Conservation (phyloP, 2,329 filamentous ascomycete species). For the Botryotinia globosa region DNA sequence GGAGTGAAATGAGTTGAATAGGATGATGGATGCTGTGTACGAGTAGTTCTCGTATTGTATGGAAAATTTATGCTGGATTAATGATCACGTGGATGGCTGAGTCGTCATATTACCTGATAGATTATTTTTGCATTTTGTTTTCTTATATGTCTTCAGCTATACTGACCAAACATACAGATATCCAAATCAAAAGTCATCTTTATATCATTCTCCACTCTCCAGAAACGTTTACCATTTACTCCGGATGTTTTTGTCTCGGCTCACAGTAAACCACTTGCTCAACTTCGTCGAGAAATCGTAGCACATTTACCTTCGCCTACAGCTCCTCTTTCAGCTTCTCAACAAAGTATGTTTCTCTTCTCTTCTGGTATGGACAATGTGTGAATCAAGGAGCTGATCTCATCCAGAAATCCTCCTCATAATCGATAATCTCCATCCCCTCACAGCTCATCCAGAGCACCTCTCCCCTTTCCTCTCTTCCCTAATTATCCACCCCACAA, state of each 20-base stretch:
- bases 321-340: constrained; percentile 14
- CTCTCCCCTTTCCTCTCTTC: constrained; percentile 69
- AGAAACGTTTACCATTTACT: constrained; percentile 52
- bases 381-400: not conserved
- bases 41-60: constrained; percentile 3
- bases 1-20: too few relatives aligned
- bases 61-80: not conserved
- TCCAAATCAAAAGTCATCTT: constrained; percentile 70
- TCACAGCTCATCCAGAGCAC: constrained; percentile 54
- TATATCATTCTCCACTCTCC: constrained; percentile 73
- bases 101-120: not conserved
- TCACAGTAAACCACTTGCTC: constrained; percentile 54
- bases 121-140: not conserved
- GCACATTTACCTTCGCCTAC: constrained; percentile 42
- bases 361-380: not conserved
- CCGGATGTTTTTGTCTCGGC: constrained; percentile 67
- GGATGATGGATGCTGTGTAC: not conserved
- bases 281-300: constrained; percentile 59
- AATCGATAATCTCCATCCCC: constrained; percentile 73
- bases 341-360: constrained; percentile 42
- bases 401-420: constrained; percentile 67
- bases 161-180: constrained; percentile 42
- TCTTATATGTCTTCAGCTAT: not conserved
- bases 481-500: constrained; percentile 60
- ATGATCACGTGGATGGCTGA: constrained; percentile 15